These are phyloP conservation scores for Zasmidium angulare DNA, from an alignment of 2,329 filamentous ascomycete species.

Conservation along the genomic window DNA sequence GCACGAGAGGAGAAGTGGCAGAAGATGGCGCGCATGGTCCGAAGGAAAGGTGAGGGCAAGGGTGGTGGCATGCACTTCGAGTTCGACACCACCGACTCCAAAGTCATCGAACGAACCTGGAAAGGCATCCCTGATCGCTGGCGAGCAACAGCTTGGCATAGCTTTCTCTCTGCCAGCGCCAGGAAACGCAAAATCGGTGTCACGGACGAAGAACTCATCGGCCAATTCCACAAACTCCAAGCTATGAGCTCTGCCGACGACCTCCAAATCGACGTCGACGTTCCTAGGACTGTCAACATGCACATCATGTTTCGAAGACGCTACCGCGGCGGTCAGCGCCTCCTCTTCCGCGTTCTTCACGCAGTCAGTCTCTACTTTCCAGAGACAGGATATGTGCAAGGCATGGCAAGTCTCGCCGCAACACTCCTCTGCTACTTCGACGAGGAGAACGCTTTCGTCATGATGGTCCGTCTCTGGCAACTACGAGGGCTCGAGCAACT, in stretches of 20 bases:
- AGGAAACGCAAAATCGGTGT: slow-evolving; percentile 60
- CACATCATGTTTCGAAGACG: slow-evolving; percentile 96
- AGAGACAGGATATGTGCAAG: slow-evolving; percentile 91
- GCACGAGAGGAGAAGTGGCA: slow-evolving; percentile 66
- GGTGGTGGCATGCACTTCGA: slow-evolving; percentile 67
- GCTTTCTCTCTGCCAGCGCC: slow-evolving; percentile 79
- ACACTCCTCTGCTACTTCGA: slow-evolving; percentile 96
- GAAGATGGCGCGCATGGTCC: slow-evolving; percentile 59
- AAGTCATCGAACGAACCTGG: slow-evolving; percentile 89
- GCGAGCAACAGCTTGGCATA: slow-evolving; percentile 91
- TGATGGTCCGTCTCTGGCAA: slow-evolving; percentile 94
- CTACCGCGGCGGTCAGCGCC: slow-evolving; percentile 86
- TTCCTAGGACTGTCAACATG: slow-evolving; percentile 87
- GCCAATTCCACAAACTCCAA: slow-evolving; percentile 70
- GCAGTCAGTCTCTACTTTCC: slow-evolving; percentile 88
- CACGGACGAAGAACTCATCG: slow-evolving; percentile 69
- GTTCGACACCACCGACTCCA: slow-evolving; percentile 75
- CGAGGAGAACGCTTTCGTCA: slow-evolving; percentile 89
- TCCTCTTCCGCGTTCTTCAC: slow-evolving; percentile 90
- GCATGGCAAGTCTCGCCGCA: slow-evolving; percentile 91
- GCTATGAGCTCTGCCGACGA: slow-evolving; percentile 79
- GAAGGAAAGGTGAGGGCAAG: slow-evolving; percentile 27
- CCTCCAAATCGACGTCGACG: slow-evolving; percentile 94
- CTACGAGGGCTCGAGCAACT: slow-evolving; percentile 81
- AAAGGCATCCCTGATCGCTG: slow-evolving; percentile 97